Evolutionary conservation across 306 rosid genomes (phyloP), one percentile per base, ranked within the genome.

Genomic region (Trifolium pratense): DNA sequence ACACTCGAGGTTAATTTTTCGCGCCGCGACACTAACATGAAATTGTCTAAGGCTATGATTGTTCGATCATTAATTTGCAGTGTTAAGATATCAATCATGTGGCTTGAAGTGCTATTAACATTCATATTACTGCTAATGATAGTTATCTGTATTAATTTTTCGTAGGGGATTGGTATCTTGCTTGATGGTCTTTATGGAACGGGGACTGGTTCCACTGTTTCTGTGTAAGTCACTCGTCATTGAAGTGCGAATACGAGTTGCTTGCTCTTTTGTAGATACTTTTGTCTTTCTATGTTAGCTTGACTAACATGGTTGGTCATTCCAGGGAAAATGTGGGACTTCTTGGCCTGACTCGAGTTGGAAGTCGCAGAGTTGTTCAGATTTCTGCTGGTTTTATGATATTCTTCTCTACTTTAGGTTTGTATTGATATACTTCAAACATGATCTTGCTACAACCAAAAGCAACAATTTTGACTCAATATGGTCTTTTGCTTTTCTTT

Each of bases 301-400:
- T 79, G 78, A 21, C 10, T 56, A 70, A 75, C 52, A 37, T 78
- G 79, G 16, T 21, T 49, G 75, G 70, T 56, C 77, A 9, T 69
- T 80, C 42, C 80, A 94, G 98, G 87, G 98, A 94, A 86, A 94
- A 94, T 75, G 96, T 91, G 23, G 98, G 98, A 37, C 98, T 94
- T 76, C 98, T 94, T 31, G 98, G 98, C 56, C 85, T 91, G 42
- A 94, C 98, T 42, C 85, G 98, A 48, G 98, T 94, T 25, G 98
- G 98, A 83, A 94, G 98, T 53, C 97, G 98, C 42, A 72, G 98
- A 83, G 97, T 91, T 61, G 97, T 94, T 70, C 96, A 94, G 78
- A 89, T 94, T 80, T 91, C 97, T 20, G 96, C 98, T 48, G 97
- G 91, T 45, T 94, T 91, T 80, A 94, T 94, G 98, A 94, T 94